Base-by-base conservation (phyloP, 441 rosid genomes). In the Croton laevigatus region DNA sequence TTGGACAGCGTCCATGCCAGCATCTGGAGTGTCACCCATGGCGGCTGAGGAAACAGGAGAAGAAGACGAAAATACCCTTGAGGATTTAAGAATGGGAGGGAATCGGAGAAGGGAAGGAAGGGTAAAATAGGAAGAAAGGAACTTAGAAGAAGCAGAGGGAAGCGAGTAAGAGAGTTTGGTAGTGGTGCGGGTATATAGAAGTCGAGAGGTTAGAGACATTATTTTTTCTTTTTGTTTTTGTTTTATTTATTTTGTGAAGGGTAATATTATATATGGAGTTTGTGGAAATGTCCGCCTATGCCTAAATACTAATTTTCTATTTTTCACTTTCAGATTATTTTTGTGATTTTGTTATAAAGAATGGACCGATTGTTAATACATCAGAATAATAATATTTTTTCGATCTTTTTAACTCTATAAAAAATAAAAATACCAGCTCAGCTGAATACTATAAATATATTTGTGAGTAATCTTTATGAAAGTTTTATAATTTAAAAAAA, bases 1-100 rank as follows among this genome's bases (percentile, higher is more conserved):
- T 86, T 94, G 97, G 75, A 94, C 97, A 62, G 97, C 96, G 79
- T 94, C 98, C 97, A 94, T 94, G 79, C 87, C 90, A n/a, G 89
- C 82, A 55, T 86, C 94, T 27, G 82, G 71, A 59, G 78, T 49
- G 69, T 85, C 91, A 5, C 67, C 82, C 94, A 89, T 85, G 87
- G 78, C 40, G 73, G 80, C 40, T 59, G 59, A 3, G 82, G 78
- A 36, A 16, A 1, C 6, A 66, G 73, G 2, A 12, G 62, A 19
- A 8, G 37, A 76, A 64, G 49, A 59, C 51, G 85, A 64, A 57
- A 71, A 68, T 72, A 73, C 73, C 79, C 82, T 81, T 10, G 62
- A 3, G 17, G 40, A 23, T 8, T 48, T 49, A 23, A 38, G 8
- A 20, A 36, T 22, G n/a, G n/a, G 49, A 48, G 23, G 3, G 14